Evolutionary conservation across 306 rosid genomes (phyloP).

Genomic region (Ceratonia siliqua): DNA sequence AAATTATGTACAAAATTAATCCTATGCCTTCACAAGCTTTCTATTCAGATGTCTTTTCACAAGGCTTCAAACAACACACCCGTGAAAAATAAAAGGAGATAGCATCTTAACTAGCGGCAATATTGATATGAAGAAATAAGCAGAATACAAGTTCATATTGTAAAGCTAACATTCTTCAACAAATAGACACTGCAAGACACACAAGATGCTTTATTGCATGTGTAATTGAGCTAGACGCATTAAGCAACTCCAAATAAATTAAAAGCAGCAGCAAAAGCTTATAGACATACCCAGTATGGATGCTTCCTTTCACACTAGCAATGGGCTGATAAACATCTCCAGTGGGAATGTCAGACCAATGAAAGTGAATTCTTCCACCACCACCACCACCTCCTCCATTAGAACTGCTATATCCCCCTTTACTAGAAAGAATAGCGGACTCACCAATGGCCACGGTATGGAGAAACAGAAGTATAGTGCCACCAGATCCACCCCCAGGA

Average conservation of each 20-base stretch:
- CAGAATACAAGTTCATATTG: constrained; percentile 12
- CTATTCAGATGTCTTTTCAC: not conserved
- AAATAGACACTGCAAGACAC: constrained; percentile 5
- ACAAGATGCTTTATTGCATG: not conserved
- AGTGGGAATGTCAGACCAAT: constrained; percentile 91
- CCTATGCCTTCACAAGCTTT: not conserved
- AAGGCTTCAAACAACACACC: not conserved
- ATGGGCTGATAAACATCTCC: constrained; percentile 97
- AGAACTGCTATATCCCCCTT: constrained; percentile 74
- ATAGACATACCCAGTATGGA: constrained; percentile 59
- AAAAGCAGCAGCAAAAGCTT: constrained; percentile 18
- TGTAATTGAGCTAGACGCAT: not conserved
- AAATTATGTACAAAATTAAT: not conserved
- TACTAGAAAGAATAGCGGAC: constrained; percentile 82
- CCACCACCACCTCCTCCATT: constrained; percentile 91
- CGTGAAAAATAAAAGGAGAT: not conserved
- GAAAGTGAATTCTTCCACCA: constrained; percentile 97
- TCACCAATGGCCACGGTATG: constrained; percentile 58
- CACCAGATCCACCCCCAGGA: constrained; percentile 99
- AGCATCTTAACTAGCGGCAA: not conserved
- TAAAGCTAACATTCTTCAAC: not conserved
- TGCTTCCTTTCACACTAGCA: constrained; percentile 78
- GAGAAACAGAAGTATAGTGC: constrained; percentile 82
- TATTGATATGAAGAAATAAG: not conserved
- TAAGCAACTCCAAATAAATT: constrained; percentile 3